phyloP scores from a whole-genome alignment of 257 asterid genomes.

The Scutellaria galericulata region DNA sequence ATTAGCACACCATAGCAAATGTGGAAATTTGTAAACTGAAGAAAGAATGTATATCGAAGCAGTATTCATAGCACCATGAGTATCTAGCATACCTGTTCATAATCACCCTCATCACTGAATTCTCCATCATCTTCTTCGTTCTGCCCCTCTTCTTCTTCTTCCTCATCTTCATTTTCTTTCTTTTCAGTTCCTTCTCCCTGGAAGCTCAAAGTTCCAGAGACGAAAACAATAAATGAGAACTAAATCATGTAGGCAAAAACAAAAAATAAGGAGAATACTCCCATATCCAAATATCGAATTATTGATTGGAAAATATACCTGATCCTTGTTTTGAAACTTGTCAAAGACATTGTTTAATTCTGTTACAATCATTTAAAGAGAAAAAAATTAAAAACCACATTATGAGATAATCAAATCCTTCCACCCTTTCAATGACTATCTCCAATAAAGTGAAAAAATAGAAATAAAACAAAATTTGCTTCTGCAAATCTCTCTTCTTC shows the following conservation, averaged over 20 bases:
- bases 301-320: conserved; percentile 40
- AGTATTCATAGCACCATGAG: not conserved
- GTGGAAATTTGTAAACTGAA: too few relatives aligned
- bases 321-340: conserved; percentile 52
- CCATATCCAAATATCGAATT: too few relatives aligned
- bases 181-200: conserved; percentile 54
- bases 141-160: conserved; percentile 50
- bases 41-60: conserved; percentile 13
- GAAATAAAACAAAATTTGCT: not conserved
- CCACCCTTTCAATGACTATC: not conserved
- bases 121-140: conserved; percentile 61
- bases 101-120: conserved; percentile 67
- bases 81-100: conserved; percentile 52
- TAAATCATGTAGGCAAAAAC: not conserved
- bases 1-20: not conserved
- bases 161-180: conserved; percentile 61
- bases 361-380: conserved; percentile 31
- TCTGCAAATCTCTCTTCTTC: not conserved
- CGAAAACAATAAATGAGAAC: not conserved
- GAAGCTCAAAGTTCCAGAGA: conserved; percentile 26
- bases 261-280: not conserved
- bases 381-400: not conserved
- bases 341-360: conserved; percentile 55
- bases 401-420: not conserved
- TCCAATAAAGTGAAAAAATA: not conserved